These are phyloP conservation scores for Annona cherimola DNA, from an alignment of 164 flowering plant species.

Conservation along the genomic window DNA sequence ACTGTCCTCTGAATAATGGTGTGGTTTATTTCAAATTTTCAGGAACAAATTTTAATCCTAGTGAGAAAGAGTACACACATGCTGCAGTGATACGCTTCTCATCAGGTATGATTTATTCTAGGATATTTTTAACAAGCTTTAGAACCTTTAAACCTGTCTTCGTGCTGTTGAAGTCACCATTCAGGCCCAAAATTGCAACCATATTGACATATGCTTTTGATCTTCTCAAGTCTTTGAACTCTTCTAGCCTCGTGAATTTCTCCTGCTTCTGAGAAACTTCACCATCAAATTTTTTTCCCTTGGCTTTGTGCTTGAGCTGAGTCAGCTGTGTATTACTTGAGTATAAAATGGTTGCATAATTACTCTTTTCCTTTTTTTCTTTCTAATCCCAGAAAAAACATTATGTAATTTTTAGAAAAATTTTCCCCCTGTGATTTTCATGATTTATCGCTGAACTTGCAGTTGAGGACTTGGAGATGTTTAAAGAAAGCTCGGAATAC, in stretches of 20 bases:
- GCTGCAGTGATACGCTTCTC: conserved; percentile 68
- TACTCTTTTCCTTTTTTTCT: background rate
- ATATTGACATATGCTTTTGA: background rate
- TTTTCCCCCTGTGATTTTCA: too few relatives aligned
- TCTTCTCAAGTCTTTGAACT: background rate
- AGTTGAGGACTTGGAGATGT: conserved; percentile 73
- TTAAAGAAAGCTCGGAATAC: conserved; percentile 50
- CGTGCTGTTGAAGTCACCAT: background rate
- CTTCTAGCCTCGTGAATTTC: background rate
- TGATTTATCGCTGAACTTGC: conserved; percentile 21
- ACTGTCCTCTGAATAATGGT: too few relatives aligned
- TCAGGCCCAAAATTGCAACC: background rate
- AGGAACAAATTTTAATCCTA: conserved; percentile 61
- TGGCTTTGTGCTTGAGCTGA: background rate
- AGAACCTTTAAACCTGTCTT: too few relatives aligned
- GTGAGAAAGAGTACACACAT: conserved; percentile 55
- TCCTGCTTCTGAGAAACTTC: background rate
- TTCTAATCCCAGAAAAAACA: background rate
- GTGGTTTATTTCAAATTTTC: conserved; percentile 12
- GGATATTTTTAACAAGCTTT: background rate
- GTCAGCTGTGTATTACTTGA: background rate
- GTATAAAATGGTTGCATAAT: conserved; percentile 1
- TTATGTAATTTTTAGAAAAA: too few relatives aligned
- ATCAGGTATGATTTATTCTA: conserved; percentile 45
- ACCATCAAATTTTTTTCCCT: background rate